Base-by-base conservation (phyloP, 441 rosid genomes). In the Brassica hybrid region DNA sequence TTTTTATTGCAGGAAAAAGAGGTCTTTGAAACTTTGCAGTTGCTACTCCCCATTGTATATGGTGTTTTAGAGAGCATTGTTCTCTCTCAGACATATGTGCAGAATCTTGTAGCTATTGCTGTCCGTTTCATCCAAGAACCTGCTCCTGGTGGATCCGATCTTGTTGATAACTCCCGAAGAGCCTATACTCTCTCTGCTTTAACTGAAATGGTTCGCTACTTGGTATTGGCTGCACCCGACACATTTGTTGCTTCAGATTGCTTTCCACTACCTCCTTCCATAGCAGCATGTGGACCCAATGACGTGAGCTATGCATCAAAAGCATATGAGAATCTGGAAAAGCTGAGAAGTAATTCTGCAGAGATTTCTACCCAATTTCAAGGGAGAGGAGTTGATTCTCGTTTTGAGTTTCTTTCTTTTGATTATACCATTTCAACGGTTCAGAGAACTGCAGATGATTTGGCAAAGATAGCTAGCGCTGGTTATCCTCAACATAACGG, bases 231-330 rank as follows among this genome's bases (percentile, higher is more conserved):
- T 85, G 97, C 91, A 30, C 99, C 99, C 2, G 97, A 94, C 84
- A 87, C 99, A 62, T 95, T 94, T 86, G 97, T 97, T 84, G 91
- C 97, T 73, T 70, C 92, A 79, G 97, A 94, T 84, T 97, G 94
- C 89, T 92, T 95, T 73, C 99, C 99, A 34, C 89, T 97, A 76
- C 99, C 99, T 21, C 75, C 91, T 18, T 87, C 88, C 76, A 89
- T 93, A 54, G 74, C 92, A 72, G 92, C 97, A 66, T 88, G 88
- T 80, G 85, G 95, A 69, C 79, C 82, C 66, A 90, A 73, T 84
- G 98, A 94, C 76, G 97, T 89, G 69, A 83, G 85, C 77, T 87
- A 86, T 85, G 73, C 84, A 56, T 85, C 90, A 57, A 97, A 90
- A 89, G 84, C 87, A 78, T 86, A 86, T 61, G 97, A 92, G 77